Conservation (phyloP, 768 basidiomycete genomes). For the Leucocoprinus birnbaumii region DNA sequence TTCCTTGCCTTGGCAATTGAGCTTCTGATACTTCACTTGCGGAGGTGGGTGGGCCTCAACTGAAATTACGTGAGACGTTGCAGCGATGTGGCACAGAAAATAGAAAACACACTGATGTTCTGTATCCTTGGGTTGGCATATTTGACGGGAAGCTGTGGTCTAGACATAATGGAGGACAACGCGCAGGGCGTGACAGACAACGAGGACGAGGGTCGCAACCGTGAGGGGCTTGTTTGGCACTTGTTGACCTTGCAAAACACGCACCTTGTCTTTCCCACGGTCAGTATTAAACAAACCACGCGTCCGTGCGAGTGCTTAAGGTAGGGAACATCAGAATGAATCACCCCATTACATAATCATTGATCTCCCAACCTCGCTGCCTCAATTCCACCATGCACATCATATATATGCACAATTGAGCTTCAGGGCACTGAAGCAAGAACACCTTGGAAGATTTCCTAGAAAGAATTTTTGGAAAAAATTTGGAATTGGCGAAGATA, state of each 20-base stretch:
- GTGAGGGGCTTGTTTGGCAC: slow-evolving; percentile 12
- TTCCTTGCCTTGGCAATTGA: slow-evolving; percentile 82
- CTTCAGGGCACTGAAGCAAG: too few relatives aligned
- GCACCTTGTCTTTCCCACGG: slow-evolving; percentile 27
- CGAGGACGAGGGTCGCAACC: slow-evolving; percentile 15
- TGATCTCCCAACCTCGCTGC: too few relatives aligned
- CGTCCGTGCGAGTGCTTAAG: too few relatives aligned
- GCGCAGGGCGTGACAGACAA: slow-evolving; percentile 9
- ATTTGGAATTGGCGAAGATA: too few relatives aligned
- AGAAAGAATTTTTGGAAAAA: too few relatives aligned
- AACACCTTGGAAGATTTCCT: too few relatives aligned
- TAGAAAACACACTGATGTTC: slow-evolving; percentile 29
- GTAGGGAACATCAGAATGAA: too few relatives aligned
- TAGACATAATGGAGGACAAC: slow-evolving; percentile 29
- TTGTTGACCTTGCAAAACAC: slow-evolving; percentile 15
- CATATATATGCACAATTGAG: too few relatives aligned
- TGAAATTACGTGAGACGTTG: slow-evolving; percentile 11
- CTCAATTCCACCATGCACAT: too few relatives aligned
- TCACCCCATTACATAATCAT: too few relatives aligned
- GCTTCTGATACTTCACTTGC: slow-evolving; percentile 88
- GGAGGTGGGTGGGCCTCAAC: slow-evolving; percentile 39
- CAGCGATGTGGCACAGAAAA: slow-evolving; percentile 21
- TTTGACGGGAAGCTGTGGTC: slow-evolving; percentile 51
- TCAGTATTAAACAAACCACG: slow-evolving; percentile 23
- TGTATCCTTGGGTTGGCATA: slow-evolving; percentile 50